Evolutionary conservation across 768 basidiomycete genomes (phyloP).

Genomic region (Collybiopsis confluens): DNA sequence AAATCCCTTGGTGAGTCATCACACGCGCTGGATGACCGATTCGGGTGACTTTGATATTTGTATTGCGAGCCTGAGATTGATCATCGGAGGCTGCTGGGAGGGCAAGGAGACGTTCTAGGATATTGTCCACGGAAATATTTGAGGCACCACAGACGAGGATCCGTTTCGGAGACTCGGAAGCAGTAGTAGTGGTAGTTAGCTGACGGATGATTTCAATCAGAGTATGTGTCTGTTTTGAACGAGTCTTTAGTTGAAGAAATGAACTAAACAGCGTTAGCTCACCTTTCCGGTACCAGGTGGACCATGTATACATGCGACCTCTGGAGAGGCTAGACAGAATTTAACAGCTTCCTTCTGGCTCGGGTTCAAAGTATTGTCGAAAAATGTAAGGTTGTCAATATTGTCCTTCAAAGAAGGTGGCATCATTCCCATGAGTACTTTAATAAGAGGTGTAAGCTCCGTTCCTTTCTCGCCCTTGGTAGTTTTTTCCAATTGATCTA

Average conservation of each 20-base stretch:
- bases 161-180: conserved; percentile 46
- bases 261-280: neutral
- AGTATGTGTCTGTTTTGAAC: conserved; percentile 67
- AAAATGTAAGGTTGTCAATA: conserved; percentile 51
- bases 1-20: conserved; percentile 62
- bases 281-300: conserved; percentile 68
- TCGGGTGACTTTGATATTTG: conserved; percentile 79
- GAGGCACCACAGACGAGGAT: conserved; percentile 91
- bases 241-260: neutral
- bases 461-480: conserved; percentile 16
- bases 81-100: conserved; percentile 50
- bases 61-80: conserved; percentile 36
- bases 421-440: conserved; percentile 69
- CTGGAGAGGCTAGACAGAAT: conserved; percentile 75
- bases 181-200: conserved; percentile 50
- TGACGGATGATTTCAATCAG: conserved; percentile 92
- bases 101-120: conserved; percentile 78
- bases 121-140: conserved; percentile 94
- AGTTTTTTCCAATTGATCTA: conserved; percentile 59
- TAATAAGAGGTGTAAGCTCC: conserved; percentile 47
- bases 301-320: conserved; percentile 92
- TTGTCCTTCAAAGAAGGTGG: conserved; percentile 36
- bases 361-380: conserved; percentile 72
- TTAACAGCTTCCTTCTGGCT: conserved; percentile 82
- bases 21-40: conserved; percentile 95